Evolutionary conservation across 2,329 filamentous ascomycete species (phyloP).

Genomic region (Ophiostoma piceae): DNA sequence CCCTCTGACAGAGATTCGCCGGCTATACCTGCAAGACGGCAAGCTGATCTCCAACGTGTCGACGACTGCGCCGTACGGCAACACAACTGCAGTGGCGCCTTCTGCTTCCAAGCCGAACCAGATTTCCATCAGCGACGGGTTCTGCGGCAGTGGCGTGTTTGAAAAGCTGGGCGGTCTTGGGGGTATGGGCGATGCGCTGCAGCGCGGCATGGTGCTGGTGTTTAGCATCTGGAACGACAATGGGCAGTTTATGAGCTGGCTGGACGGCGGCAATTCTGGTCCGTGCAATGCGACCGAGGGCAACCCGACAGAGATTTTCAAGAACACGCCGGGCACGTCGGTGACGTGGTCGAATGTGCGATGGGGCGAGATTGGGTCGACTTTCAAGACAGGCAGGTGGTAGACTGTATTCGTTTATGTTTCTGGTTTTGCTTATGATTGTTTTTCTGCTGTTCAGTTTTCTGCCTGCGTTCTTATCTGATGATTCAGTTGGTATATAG

Average conservation of each 20-base stretch:
- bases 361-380: constrained; percentile 57
- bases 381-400: constrained; percentile 26
- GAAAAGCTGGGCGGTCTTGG: constrained; percentile 44
- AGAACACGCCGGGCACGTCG: constrained; percentile 43
- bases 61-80: background rate
- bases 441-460: background rate
- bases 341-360: constrained; percentile 54
- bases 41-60: background rate
- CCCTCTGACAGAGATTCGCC: background rate
- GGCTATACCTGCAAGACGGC: background rate
- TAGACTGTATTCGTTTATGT: background rate
- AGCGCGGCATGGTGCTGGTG: constrained; percentile 41
- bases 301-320: constrained; percentile 44
- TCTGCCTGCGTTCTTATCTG: background rate
- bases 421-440: background rate
- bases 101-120: background rate
- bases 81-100: background rate
- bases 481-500: constrained; percentile 1
- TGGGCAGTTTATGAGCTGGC: constrained; percentile 46
- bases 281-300: constrained; percentile 52
- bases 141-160: constrained; percentile 43
- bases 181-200: constrained; percentile 47
- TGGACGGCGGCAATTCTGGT: constrained; percentile 43
- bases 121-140: constrained; percentile 14
- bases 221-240: constrained; percentile 48